Conservation (phyloP, 176 grass and related monocot species). For the Chloris gayana region DNA sequence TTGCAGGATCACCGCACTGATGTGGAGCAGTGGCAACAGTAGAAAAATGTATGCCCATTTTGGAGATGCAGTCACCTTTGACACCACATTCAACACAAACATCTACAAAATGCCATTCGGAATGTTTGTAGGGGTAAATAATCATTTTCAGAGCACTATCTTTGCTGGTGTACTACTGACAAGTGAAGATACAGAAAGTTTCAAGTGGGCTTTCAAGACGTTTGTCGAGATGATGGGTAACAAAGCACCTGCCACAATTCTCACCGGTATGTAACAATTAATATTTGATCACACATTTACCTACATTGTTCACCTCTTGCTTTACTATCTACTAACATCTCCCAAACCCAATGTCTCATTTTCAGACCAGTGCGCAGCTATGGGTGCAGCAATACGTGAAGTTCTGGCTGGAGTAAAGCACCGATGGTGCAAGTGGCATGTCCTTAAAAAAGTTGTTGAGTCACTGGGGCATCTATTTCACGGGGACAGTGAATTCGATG, state of each 20-base stretch:
- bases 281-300: too few species aligned
- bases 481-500: not conserved
- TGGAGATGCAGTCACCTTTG: not conserved
- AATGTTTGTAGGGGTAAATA: not conserved
- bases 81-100: not conserved
- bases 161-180: not conserved
- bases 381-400: not conserved
- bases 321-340: too few species aligned
- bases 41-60: not conserved
- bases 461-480: not conserved
- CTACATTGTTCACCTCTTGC: too few species aligned
- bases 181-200: not conserved
- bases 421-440: not conserved
- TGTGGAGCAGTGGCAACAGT: not conserved
- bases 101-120: slow-evolving; percentile 15
- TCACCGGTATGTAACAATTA: not conserved
- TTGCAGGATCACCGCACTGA: not conserved
- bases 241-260: not conserved
- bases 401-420: not conserved
- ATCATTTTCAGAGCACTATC: not conserved
- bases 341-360: too few species aligned
- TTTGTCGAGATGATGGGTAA: not conserved
- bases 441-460: not conserved
- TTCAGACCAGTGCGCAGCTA: not conserved
- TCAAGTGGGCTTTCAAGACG: not conserved